These are phyloP conservation scores for Boletus coccyginus DNA, from an alignment of 768 basidiomycete genomes.

Conservation along the genomic window DNA sequence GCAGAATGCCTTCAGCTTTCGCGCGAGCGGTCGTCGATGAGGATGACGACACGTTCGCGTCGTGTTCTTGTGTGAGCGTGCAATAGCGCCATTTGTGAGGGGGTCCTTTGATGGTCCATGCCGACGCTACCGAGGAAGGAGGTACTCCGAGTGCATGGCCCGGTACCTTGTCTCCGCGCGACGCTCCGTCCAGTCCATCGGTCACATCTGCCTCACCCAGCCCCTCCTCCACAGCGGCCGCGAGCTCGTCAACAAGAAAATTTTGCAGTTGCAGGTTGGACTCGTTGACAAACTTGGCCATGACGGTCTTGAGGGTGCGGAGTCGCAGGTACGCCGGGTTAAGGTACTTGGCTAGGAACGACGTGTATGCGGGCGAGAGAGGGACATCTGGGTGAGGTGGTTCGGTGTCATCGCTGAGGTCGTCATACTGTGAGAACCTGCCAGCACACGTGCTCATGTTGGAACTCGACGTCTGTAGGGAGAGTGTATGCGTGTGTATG, in stretches of 20 bases:
- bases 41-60: not conserved
- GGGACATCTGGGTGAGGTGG: conserved; percentile 16
- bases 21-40: conserved; percentile 6
- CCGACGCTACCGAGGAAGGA: conserved; percentile 38
- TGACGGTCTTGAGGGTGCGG: conserved; percentile 13
- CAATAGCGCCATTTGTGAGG: conserved; percentile 96
- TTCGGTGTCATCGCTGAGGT: conserved; percentile 32
- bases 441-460: conserved; percentile 32
- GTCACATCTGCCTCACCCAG: conserved; percentile 60
- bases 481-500: conserved; percentile 3
- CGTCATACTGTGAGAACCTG: conserved; percentile 53
- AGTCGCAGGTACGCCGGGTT: too few species aligned
- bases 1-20: conserved; percentile 21
- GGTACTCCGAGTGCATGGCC: conserved; percentile 62
- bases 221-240: conserved; percentile 60
- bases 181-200: conserved; percentile 56
- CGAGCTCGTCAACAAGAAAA: conserved; percentile 73
- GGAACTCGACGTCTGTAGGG: conserved; percentile 55
- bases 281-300: conserved; percentile 77
- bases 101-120: conserved; percentile 79
- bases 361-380: too few species aligned
- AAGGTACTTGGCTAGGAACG: too few species aligned
- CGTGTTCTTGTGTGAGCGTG: conserved; percentile 39
- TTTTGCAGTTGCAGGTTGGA: conserved; percentile 87
- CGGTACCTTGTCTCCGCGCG: conserved; percentile 56